A percentile compares a stretch with the other conserved stretches of the same genome.
Conservation (phyloP, 2,329 filamentous ascomycete species). For the Aureobasidium namibiae region DNA sequence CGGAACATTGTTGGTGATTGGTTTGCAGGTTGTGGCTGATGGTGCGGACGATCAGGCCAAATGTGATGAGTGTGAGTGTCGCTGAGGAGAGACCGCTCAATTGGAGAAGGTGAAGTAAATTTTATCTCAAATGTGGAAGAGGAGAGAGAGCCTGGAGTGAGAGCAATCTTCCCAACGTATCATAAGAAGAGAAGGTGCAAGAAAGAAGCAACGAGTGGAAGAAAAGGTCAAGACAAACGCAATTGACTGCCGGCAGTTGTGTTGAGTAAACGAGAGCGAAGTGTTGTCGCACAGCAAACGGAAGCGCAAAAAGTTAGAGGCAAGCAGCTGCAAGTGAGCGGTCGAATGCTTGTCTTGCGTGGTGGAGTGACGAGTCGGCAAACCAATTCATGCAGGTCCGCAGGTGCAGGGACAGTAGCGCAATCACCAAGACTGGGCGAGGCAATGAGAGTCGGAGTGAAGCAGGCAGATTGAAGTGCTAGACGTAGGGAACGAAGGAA, state of each 20-base stretch:
- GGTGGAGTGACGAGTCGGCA: not conserved
- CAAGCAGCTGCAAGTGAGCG: not conserved
- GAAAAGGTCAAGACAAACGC: not conserved
- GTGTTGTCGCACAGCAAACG: not conserved
- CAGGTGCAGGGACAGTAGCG: not conserved
- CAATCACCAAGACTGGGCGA: not conserved
- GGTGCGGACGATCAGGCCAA: not conserved
- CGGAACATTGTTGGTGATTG: slow-evolving; percentile 13
- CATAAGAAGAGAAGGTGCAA: not conserved
- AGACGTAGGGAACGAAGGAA: not conserved
- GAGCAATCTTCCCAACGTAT: not conserved
- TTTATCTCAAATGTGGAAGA: not conserved
- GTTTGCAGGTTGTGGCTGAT: not conserved
- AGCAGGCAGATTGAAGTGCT: not conserved
- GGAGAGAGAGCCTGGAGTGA: not conserved
- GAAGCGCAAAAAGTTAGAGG: not conserved
- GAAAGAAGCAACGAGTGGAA: not conserved
- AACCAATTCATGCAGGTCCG: not conserved
- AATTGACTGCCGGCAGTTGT: not conserved
- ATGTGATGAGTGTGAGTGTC: not conserved
- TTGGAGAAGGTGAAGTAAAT: not conserved
- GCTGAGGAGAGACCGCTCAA: not conserved
- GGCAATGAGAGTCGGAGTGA: not conserved
- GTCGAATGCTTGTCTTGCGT: not conserved
- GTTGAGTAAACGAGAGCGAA: not conserved